Base-by-base conservation (phyloP, 108 stramenopile genomes). In the Nitzschia sp. region DNA sequence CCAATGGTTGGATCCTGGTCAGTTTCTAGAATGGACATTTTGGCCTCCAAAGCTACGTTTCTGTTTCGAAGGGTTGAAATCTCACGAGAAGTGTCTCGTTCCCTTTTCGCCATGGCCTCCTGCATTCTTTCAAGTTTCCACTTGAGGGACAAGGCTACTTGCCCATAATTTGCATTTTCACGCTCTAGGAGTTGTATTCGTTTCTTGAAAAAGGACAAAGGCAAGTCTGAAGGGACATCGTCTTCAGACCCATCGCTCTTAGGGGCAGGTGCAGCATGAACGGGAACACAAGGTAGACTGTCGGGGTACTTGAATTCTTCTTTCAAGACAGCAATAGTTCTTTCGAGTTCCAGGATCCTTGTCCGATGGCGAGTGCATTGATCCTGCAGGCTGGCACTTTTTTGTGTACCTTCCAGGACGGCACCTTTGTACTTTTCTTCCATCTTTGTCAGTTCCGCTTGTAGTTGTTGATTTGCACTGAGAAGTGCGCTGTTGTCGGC, bases 141-240 rank as follows among this genome's bases (percentile, higher is more conserved):
- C 42, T 63, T 57, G 26, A 68, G 29, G 10, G 20, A 17, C 39
- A 43, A 10, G 10, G 63, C 29, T 8, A 58, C 19, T 8, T 20
- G 46, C 5, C 5, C 19, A 43, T 59, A 67, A 25, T 58, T 60
- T 9, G 20, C 14, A 44, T 67, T 73, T 26, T 73, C 65, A 3
- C 59, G 53, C 53, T 73, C 65, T 5, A 73, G 51, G 20, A 67
- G 52, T 51, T 73, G 43, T 21, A 73, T 61, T 8, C 65, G 65
- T 29, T 72, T 50, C 24, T 48, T 48, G 17, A 17, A 48, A 17
- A 48, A 48, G 2, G 46, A 48, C n/a, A 48, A 17, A 5, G 46
- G 46, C 46, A 48, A 17, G n/a, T 17, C 46, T 17, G 46, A 17
- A 48, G 14, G 46, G 6, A 3, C 46, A 15, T 15, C n/a, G 46